Conservation (phyloP, 345 rosid species). For the Gossypium herbaceum region DNA sequence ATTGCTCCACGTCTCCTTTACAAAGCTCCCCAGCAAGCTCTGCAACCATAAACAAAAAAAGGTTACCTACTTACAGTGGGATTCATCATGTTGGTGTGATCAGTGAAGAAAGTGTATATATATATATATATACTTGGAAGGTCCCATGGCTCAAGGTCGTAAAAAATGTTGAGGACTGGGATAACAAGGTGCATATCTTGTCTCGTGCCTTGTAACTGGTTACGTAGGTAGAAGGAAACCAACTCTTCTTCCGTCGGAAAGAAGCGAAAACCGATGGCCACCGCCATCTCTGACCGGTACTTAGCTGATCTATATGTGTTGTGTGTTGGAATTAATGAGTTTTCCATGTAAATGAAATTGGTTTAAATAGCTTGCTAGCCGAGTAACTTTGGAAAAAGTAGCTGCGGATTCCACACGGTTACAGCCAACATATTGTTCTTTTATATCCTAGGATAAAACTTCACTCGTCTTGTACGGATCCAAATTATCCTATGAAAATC, state of each 20-base stretch:
- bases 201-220: slow-evolving; percentile 55
- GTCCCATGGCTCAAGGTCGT: slow-evolving; percentile 56
- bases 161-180: slow-evolving; percentile 62
- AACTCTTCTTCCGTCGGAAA: slow-evolving; percentile 94
- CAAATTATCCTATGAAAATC: too few relatives aligned
- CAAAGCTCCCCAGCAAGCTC: slow-evolving; percentile 64
- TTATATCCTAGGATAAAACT: background rate
- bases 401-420: slow-evolving; percentile 50
- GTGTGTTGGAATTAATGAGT: background rate
- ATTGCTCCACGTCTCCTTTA: slow-evolving; percentile 69
- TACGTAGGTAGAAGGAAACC: slow-evolving; percentile 63
- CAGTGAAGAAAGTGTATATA: too few relatives aligned
- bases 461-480: too few relatives aligned
- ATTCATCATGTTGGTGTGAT: background rate
- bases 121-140: slow-evolving; percentile 57
- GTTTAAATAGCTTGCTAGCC: slow-evolving; percentile 27
- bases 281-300: slow-evolving; percentile 25
- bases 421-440: background rate
- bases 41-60: slow-evolving; percentile 30
- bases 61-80: background rate
- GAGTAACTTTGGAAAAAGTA: slow-evolving; percentile 52
- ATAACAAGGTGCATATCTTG: slow-evolving; percentile 55
- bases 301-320: background rate
- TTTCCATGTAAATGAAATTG: background rate
- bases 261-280: slow-evolving; percentile 62